Percentiles rank a stretch among this genome's conserved stretches.
Evolutionary conservation across 768 basidiomycete genomes (phyloP).

Genomic region (Strobilomyces dryophilus): DNA sequence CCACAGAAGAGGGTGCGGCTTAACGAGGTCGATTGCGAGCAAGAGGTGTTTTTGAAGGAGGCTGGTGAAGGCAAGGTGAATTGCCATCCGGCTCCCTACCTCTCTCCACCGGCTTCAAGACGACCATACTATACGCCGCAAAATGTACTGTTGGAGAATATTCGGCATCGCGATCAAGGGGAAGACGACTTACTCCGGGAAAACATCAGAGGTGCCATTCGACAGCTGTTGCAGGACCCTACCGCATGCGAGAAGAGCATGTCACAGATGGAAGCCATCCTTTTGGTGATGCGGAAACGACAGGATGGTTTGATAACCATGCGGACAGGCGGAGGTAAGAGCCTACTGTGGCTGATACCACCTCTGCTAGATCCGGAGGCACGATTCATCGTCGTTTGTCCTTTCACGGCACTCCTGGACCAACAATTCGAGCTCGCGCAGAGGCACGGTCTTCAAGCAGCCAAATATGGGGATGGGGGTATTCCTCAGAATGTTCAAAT

Average conservation of each 20-base stretch:
- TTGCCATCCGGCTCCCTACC: too few relatives aligned
- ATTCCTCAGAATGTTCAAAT: neutral
- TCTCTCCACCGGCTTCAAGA: too few relatives aligned
- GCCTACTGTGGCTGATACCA: slow-evolving; percentile 1
- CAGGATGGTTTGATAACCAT: slow-evolving; percentile 7
- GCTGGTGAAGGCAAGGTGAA: too few relatives aligned
- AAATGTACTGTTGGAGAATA: too few relatives aligned
- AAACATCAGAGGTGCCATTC: neutral
- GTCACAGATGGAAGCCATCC: slow-evolving; percentile 1
- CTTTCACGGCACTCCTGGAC: neutral
- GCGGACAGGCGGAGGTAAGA: slow-evolving; percentile 4
- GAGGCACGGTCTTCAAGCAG: neutral
- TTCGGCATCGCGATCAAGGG: neutral
- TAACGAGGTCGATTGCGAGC: too few relatives aligned
- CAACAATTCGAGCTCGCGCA: neutral
- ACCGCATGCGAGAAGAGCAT: neutral
- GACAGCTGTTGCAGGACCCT: neutral
- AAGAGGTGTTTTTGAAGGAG: too few relatives aligned
- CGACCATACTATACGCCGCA: too few relatives aligned
- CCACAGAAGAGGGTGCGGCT: too few relatives aligned
- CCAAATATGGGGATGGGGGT: neutral
- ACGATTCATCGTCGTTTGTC: slow-evolving; percentile 1
- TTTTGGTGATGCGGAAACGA: neutral
- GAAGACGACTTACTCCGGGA: neutral
- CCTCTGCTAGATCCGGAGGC: neutral